Evolutionary conservation across 441 rosid species (phyloP), one percentile per base, ranked within the genome.

Genomic region (Gossypium aridum): DNA sequence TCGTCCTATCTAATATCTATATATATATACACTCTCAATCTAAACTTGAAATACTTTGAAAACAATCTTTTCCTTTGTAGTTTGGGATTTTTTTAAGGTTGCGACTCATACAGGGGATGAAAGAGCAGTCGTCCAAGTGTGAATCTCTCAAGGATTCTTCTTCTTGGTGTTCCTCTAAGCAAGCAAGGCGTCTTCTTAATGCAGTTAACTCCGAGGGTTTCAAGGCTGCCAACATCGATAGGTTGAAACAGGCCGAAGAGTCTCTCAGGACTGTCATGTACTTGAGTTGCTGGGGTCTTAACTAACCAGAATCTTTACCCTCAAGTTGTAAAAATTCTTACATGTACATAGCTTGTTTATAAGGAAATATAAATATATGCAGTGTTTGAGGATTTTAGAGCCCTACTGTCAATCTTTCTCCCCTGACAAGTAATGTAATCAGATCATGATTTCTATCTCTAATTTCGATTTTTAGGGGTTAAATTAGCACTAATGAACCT

Each of bases 281-380:
- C 77, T 80, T 92, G 81, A 89, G 94, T 83, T 92, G 96, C 62
- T 92, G 96, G 96, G 92, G 87, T 74, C 87, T 91, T 63, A 85
- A 81, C 47, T 26, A 26, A 69, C 45, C 20, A 64, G 14, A 34
- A 2, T 43, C 2, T 43, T 43, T 8, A 43, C 5, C 28, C 4
- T 0, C 16, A 22, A 1, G 3, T 67, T 47, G 71, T 49, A 23
- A 25, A 47, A 23, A 1, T n/a, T 49, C 14, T 7, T 19, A 4
- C 22, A 20, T 19, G 8, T 65, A 39, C 2, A 20, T 2, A 45
- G 22, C 53, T 37, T 19, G 37, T 22, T 4, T 47, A 12, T 3
- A 3, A 22, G 57, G 39, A 49, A 67, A 23, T 23, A 49, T 1
- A 23, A 23, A 47, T 23, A 47, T 39, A 13, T 22, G 71, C 4